Evolutionary conservation across 495 filamentous ascomycete species (phyloP).

Genomic region (Cudoniella acicularis): DNA sequence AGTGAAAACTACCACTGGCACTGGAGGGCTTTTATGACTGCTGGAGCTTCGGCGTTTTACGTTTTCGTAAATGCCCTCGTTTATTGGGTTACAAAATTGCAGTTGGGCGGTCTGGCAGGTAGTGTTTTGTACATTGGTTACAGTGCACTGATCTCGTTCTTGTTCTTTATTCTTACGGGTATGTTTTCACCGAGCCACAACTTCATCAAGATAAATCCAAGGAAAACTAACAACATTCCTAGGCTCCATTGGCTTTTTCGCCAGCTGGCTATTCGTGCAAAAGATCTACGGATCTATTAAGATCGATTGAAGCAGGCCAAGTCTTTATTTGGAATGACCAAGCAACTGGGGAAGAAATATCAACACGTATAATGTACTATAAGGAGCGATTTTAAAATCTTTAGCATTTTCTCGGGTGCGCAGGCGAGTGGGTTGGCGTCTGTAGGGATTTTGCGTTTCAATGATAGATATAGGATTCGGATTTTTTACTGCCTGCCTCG

Average conservation of each 20-base stretch:
- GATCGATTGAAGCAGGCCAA: slow-evolving; percentile 65
- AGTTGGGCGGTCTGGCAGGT: slow-evolving; percentile 76
- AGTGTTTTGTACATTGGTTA: slow-evolving; percentile 93
- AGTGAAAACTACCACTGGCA: slow-evolving; percentile 99
- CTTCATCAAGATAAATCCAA: too few species aligned
- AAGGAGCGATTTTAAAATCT: not conserved
- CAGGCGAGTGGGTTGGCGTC: not conserved
- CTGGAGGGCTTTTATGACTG: slow-evolving; percentile 87
- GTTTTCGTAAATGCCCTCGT: slow-evolving; percentile 85
- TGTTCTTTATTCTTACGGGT: slow-evolving; percentile 94
- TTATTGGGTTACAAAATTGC: slow-evolving; percentile 83
- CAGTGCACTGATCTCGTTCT: slow-evolving; percentile 78
- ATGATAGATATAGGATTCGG: not conserved
- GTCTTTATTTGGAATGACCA: not conserved
- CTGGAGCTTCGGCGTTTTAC: slow-evolving; percentile 82
- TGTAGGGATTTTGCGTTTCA: not conserved
- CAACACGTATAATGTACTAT: not conserved
- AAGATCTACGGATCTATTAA: slow-evolving; percentile 96
- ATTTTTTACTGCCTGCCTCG: too few species aligned
- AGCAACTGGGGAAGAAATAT: not conserved
- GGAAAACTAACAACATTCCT: slow-evolving; percentile 16
- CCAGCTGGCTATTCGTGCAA: slow-evolving; percentile 87
- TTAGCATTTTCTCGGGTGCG: not conserved
- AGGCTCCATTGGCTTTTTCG: slow-evolving; percentile 95
- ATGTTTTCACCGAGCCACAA: slow-evolving; percentile 34